Conservation (phyloP, 2,329 filamentous ascomycete genomes). For the Trichoderma semiorbis region DNA sequence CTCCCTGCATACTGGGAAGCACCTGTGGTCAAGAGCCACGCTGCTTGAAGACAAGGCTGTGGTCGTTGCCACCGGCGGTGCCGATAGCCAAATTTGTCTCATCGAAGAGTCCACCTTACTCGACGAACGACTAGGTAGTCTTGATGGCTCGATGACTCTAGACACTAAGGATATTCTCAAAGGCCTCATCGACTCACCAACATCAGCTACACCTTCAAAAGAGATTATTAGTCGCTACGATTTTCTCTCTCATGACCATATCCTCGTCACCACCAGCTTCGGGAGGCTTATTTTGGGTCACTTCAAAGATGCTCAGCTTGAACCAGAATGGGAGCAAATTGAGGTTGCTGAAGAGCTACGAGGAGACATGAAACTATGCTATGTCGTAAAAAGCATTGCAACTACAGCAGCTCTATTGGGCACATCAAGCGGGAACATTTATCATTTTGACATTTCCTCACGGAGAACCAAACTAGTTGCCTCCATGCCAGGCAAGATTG, state of each 20-base stretch:
- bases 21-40: constrained; percentile 75
- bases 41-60: constrained; percentile 30
- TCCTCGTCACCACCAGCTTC: constrained; percentile 58
- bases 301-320: constrained; percentile 24
- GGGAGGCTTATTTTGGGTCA: constrained; percentile 55
- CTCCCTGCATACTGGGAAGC: constrained; percentile 76
- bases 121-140: not conserved
- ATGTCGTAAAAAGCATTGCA: constrained; percentile 42
- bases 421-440: constrained; percentile 47
- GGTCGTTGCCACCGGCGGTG: constrained; percentile 71
- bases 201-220: constrained; percentile 14
- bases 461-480: constrained; percentile 32
- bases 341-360: constrained; percentile 32
- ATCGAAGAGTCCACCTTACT: constrained; percentile 30
- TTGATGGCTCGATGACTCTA: constrained; percentile 23
- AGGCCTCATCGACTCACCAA: constrained; percentile 11
- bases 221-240: constrained; percentile 59
- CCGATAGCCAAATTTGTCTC: constrained; percentile 68
- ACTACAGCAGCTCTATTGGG: constrained; percentile 45
- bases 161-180: constrained; percentile 34
- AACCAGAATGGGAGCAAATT: constrained; percentile 44
- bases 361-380: constrained; percentile 44
- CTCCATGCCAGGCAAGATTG: constrained; percentile 46
- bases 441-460: constrained; percentile 37
- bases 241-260: constrained; percentile 51